phyloP scores from a whole-genome alignment of 2,329 filamentous ascomycete species.

The Epichloe bromicola region DNA sequence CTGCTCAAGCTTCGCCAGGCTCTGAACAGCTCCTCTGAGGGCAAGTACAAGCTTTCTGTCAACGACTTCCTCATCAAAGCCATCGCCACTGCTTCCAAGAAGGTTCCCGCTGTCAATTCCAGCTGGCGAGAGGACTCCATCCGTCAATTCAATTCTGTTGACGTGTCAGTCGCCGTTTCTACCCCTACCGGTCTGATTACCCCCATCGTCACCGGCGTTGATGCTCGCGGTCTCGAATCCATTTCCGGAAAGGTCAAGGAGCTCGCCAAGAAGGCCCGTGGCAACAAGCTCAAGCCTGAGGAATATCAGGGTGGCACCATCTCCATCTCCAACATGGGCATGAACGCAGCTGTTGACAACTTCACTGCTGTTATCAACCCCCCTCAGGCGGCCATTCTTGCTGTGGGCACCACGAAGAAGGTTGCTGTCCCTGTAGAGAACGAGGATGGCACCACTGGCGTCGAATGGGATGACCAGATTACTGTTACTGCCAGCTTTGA shows the following conservation, averaged over 20 bases:
- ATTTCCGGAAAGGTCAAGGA: conserved; percentile 91
- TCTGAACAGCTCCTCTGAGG: conserved; percentile 76
- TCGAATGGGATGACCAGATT: conserved; percentile 97
- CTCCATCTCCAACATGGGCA: conserved; percentile 99
- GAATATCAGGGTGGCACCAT: conserved; percentile 99
- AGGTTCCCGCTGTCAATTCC: conserved; percentile 91
- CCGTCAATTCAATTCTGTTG: conserved; percentile 84
- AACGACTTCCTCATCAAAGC: conserved; percentile 99
- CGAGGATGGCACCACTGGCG: conserved; percentile 60
- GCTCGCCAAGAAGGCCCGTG: conserved; percentile 87
- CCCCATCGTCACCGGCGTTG: conserved; percentile 85
- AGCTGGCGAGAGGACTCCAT: conserved; percentile 87
- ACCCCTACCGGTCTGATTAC: conserved; percentile 93
- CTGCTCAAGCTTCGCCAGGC: conserved; percentile 91
- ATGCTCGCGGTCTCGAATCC: conserved; percentile 71
- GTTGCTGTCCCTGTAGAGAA: conserved; percentile 77
- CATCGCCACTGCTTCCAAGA: conserved; percentile 73
- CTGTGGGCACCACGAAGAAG: conserved; percentile 90
- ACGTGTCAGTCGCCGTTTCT: conserved; percentile 90
- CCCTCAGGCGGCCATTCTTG: conserved; percentile 93
- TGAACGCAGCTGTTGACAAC: conserved; percentile 91
- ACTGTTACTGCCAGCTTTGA: conserved; percentile 91
- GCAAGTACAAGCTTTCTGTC: conserved; percentile 98
- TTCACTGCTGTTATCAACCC: conserved; percentile 99
- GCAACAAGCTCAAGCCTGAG: conserved; percentile 98